These are phyloP conservation scores for Solanum bulbocastanum DNA, from an alignment of 257 asterid species.

Conservation along the genomic window DNA sequence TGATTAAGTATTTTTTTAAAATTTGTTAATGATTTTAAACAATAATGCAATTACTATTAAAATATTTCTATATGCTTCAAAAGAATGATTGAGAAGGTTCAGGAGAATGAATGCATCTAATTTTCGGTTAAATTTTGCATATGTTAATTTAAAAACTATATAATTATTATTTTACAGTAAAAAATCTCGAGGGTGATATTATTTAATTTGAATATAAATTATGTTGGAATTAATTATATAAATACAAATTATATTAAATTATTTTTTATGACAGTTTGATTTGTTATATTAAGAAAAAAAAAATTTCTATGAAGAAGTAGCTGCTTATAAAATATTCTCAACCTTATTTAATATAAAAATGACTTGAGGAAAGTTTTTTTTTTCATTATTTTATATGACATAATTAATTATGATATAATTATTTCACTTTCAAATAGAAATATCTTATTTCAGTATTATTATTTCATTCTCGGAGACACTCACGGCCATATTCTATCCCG, in stretches of 20 bases:
- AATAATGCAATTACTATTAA: neutral
- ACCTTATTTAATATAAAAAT: neutral
- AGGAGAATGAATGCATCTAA: neutral
- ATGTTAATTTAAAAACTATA: neutral
- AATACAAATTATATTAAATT: neutral
- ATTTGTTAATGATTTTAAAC: neutral
- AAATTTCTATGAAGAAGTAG: too few species aligned
- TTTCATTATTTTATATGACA: too few species aligned
- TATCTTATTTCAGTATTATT: neutral
- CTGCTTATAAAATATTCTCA: too few species aligned
- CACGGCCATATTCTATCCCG: too few species aligned
- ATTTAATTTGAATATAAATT: neutral
- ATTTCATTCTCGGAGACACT: neutral
- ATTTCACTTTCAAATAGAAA: too few species aligned
- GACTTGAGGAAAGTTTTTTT: too few species aligned
- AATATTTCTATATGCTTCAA: neutral
- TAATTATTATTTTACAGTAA: neutral
- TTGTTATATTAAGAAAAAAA: too few species aligned
- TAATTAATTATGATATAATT: too few species aligned
- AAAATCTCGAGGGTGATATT: neutral
- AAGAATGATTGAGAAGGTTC: neutral
- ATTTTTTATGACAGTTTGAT: too few species aligned
- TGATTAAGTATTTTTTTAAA: neutral
- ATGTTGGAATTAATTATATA: neutral
- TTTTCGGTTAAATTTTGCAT: neutral